Conservation (phyloP, 176 grass and related monocot genomes). For the Rhynchospora pubera region DNA sequence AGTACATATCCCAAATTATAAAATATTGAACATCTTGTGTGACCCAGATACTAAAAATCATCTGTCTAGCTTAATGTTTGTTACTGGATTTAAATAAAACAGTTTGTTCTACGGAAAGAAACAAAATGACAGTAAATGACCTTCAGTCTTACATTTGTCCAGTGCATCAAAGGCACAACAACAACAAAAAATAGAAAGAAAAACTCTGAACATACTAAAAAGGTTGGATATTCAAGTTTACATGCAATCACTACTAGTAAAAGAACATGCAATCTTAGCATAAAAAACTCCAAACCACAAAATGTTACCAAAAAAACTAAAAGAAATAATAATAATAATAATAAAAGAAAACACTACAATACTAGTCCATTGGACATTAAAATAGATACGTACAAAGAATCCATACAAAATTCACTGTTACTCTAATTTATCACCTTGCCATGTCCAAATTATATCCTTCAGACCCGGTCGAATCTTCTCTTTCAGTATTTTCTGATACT, state of each 20-base stretch:
- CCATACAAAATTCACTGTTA: slow-evolving; percentile 26
- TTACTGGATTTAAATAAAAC: not conserved
- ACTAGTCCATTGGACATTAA: not conserved
- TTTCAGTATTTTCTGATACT: slow-evolving; percentile 59
- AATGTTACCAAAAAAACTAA: not conserved
- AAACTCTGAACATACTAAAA: slow-evolving; percentile 11
- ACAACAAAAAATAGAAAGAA: too few species aligned
- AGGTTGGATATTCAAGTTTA: not conserved
- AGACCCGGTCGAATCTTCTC: slow-evolving; percentile 55
- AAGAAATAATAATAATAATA: not conserved
- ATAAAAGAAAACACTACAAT: not conserved
- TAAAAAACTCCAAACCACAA: not conserved
- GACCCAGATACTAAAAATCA: too few species aligned
- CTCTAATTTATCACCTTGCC: slow-evolving; percentile 49
- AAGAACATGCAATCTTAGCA: not conserved
- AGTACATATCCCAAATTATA: too few species aligned
- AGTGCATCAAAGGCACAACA: not conserved
- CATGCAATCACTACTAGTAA: not conserved
- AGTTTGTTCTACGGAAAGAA: not conserved
- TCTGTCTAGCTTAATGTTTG: too few species aligned
- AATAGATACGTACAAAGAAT: slow-evolving; percentile 2
- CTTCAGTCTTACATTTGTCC: not conserved
- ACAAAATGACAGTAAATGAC: not conserved
- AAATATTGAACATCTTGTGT: too few species aligned
- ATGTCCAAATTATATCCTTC: slow-evolving; percentile 64